phyloP scores from a whole-genome alignment of 345 rosid genomes.

The Reutealis trisperma region DNA sequence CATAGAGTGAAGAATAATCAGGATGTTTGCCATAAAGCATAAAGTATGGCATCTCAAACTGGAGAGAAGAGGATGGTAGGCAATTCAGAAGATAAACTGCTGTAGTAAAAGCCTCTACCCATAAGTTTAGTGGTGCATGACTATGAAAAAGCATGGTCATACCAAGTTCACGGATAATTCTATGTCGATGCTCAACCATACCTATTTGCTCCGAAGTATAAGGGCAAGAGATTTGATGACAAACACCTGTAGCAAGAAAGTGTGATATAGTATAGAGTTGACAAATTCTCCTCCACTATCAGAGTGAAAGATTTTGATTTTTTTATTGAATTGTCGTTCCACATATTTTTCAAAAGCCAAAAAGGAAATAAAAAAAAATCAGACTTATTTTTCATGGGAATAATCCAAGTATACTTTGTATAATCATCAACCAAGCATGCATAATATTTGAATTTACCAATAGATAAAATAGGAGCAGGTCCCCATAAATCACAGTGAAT shows the following conservation, averaged over 20 bases:
- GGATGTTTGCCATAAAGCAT: no score
- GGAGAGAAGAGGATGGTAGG: no score
- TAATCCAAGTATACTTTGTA: slow-evolving; percentile 6
- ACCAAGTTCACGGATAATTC: background rate
- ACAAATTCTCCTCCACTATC: background rate
- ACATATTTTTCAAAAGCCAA: slow-evolving; percentile 11
- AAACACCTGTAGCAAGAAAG: background rate
- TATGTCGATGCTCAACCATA: background rate
- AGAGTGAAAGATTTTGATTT: background rate
- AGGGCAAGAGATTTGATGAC: background rate
- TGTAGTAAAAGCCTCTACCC: no score
- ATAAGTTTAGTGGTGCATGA: no score
- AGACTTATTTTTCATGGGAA: background rate
- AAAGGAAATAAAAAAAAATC: background rate
- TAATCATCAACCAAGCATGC: slow-evolving; percentile 7
- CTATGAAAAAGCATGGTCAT: background rate
- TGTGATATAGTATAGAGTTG: background rate
- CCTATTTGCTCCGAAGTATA: background rate
- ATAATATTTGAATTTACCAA: background rate
- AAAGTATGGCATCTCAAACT: no score
- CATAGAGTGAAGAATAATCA: no score
- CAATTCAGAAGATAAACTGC: no score
- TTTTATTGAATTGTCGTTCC: background rate
- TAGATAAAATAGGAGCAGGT: slow-evolving; percentile 5
- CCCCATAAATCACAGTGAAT: background rate